Evolutionary conservation across 148 eudicot species (phyloP), one percentile per base, ranked within the genome.

Genomic region (Tetragonia tetragonoides): DNA sequence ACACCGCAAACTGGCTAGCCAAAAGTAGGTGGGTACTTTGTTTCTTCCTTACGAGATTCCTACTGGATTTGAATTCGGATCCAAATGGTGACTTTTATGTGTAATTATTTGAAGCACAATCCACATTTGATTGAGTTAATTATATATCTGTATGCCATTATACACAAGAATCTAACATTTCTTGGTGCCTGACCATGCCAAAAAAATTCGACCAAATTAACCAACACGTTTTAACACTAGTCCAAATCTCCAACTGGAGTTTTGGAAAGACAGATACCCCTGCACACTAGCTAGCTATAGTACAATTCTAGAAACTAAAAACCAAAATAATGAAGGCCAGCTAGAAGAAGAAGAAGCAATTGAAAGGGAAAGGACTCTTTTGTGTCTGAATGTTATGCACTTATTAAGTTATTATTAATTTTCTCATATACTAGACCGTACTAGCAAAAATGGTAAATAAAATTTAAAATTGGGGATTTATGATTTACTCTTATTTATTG

Each of bases 241-340:
- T 81, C 82, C 75, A 80, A 74, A 59, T 18, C 66, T 59, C 28
- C 66, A 80, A 80, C 78, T 73, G 82, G n/a, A 57, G 46, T 37
- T 67, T 74, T 68, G 23, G 53, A 68, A 68, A 68, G 66, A 68
- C 66, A 68, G 60, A 46, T 53, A 10, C 68, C 65, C 24, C 62
- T 70, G 68, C 61, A 42, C 10, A 46, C 49, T 46, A 46, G 34
- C 34, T 28, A 28, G 34, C 34, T 28, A 28, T 28, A 28, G 1
- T 28, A 28, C 34, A 28, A 28, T 28, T 28, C 34, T 28, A 28
- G 34, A 28, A 28, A 28, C 34, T 28, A 28, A 28, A 28, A 28
- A 28, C 34, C 38, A 46, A 42, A 60, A 10, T 23, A 0, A 63
- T 75, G 53, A 34, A 10, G 67, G 38, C 11, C 54, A 68, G 51